Evolutionary conservation across 2,329 filamentous ascomycete genomes (phyloP), one percentile per base, ranked within the genome.

Genomic region (Juglanconis juglandina): DNA sequence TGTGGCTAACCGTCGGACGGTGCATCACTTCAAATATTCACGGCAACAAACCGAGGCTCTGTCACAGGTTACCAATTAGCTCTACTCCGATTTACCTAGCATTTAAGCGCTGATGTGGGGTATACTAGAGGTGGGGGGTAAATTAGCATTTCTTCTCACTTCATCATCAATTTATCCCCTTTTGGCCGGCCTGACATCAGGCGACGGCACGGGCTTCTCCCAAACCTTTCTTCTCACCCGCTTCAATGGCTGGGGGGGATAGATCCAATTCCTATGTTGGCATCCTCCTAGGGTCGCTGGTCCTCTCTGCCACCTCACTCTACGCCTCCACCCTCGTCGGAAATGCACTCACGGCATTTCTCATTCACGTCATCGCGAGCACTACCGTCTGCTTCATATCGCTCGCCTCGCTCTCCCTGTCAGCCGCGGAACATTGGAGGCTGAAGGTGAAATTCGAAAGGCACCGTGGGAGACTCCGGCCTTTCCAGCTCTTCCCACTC

Each of bases 351-450:
- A 4, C 14, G 2, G 7, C n/a, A 10, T 48, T 59, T 34, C 5
- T 55, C 34, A 24, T 42, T 46, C 51, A 55, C 13, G 35, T 50
- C 10, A 11, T 30, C 30, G 24, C 57, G 8, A 37, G 35, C 37
- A n/a, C 1, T 30, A 37, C 30, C 17, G 24, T 54, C 35, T 59
- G 50, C 35, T 9, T 39, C 7, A 35, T 35, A 44, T 41, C 57
- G 3, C 51, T 59, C 14, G 8, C 49, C 44, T 54, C 51, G 14
- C 57, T 59, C 10, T 59, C 51, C 34, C n/a, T 48, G 34, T 35
- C 57, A 30, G 51, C 57, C 9, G n/a, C 17, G 17, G 51, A 59
- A 35, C 13, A 42, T 4, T 13, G 24, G 13, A 50, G 44, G 35
- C 44, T 54, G 9, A 30, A 50, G 44, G 44, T 35, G 3, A 54